phyloP scores from a whole-genome alignment of 306 rosid genomes.

The Vigna trinervia region DNA sequence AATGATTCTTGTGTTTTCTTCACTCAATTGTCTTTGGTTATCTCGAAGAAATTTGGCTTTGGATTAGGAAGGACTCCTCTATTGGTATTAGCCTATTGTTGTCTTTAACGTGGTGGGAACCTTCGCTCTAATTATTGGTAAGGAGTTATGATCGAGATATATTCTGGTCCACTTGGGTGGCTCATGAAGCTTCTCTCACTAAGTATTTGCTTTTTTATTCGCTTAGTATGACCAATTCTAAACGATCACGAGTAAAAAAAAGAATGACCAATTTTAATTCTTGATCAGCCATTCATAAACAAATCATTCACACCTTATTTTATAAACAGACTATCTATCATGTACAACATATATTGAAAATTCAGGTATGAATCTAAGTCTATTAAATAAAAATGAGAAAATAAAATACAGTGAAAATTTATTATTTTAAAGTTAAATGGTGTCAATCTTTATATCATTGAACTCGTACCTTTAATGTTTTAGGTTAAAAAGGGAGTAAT shows the following conservation, averaged over 20 bases:
- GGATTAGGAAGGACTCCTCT: constrained; percentile 27
- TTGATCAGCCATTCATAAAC: constrained; percentile 15
- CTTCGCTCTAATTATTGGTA: constrained; percentile 55
- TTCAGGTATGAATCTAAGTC: too few relatives aligned
- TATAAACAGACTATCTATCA: constrained; percentile 3
- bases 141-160: constrained; percentile 43
- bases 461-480: too few relatives aligned
- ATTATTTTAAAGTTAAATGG: too few relatives aligned
- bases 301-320: not conserved
- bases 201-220: constrained; percentile 9
- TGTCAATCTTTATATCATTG: too few relatives aligned
- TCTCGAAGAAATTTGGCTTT: constrained; percentile 29
- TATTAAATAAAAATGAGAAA: too few relatives aligned
- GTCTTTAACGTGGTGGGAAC: constrained; percentile 32
- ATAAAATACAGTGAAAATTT: too few relatives aligned
- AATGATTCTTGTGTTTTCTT: constrained; percentile 24
- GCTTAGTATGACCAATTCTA: not conserved
- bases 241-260: not conserved
- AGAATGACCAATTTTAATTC: not conserved
- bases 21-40: constrained; percentile 39
- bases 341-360: too few relatives aligned
- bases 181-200: constrained; percentile 39
- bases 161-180: constrained; percentile 53
- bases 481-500: not conserved
- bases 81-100: not conserved